Evolutionary conservation across 768 basidiomycete species (phyloP).

Genomic region (Strobilomyces echinocephalus): DNA sequence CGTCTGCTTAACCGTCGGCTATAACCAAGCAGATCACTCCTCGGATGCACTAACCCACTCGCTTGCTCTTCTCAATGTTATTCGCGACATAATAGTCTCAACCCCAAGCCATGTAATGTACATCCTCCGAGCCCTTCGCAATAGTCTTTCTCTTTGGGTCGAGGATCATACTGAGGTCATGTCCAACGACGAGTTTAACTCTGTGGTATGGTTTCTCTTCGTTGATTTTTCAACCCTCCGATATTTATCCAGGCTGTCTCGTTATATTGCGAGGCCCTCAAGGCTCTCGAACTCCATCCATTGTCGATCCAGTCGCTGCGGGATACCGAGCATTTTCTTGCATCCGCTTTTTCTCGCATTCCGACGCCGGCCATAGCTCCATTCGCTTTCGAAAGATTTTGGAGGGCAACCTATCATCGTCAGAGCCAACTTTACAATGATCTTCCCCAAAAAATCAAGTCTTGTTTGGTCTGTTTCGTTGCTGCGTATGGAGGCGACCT

Average conservation of each 20-base stretch:
- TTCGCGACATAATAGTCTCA: constrained; percentile 33
- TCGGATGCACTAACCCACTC: constrained; percentile 26
- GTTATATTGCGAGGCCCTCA: constrained; percentile 45
- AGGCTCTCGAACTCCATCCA: constrained; percentile 34
- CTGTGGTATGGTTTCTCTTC: constrained; percentile 37
- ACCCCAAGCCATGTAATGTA: constrained; percentile 27
- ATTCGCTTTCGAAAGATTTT: constrained; percentile 51
- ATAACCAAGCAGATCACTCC: constrained; percentile 23
- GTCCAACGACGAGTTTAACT: constrained; percentile 41
- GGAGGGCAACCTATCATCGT: constrained; percentile 53
- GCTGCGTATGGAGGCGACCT: constrained; percentile 47
- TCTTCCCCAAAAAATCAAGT: constrained; percentile 42
- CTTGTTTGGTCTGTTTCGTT: constrained; percentile 42
- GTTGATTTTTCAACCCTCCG: not conserved
- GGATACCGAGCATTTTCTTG: constrained; percentile 42
- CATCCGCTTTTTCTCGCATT: constrained; percentile 47
- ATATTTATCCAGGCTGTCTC: constrained; percentile 22
- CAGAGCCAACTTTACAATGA: constrained; percentile 31
- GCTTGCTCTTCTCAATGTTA: constrained; percentile 34
- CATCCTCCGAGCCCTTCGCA: constrained; percentile 35
- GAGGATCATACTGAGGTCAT: constrained; percentile 41
- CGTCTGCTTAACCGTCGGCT: constrained; percentile 31
- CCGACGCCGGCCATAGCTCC: constrained; percentile 47
- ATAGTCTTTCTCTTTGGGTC: constrained; percentile 49
- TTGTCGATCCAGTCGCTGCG: constrained; percentile 40